Percentiles rank a stretch among this genome's conserved stretches.
Evolutionary conservation across 192 early-diverging fungal species (phyloP).

Genomic region (Coemansia sp.): DNA sequence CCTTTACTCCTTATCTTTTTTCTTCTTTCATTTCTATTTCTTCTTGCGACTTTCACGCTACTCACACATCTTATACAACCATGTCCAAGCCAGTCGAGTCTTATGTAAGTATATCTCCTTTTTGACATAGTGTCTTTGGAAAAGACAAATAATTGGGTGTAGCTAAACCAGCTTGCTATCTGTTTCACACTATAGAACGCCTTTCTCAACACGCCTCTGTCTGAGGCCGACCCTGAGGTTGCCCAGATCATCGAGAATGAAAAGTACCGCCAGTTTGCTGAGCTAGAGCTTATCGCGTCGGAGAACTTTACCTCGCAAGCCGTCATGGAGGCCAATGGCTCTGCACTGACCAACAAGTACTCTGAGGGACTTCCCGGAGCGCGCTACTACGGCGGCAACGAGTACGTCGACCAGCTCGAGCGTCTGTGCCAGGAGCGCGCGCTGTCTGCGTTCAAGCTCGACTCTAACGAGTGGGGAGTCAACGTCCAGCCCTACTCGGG

Average conservation of each 20-base stretch:
- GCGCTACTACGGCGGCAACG: constrained; percentile 99
- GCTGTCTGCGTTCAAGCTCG: constrained; percentile 87
- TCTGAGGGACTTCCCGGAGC: constrained; percentile 96
- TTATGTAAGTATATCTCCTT: constrained; percentile 28
- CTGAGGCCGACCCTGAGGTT: constrained; percentile 91
- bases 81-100: constrained; percentile 48
- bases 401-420: constrained; percentile 95
- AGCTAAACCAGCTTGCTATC: background rate
- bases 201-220: constrained; percentile 84
- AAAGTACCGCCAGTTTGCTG: constrained; percentile 97
- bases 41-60: no score
- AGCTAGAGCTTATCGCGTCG: constrained; percentile 98
- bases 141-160: no score
- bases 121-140: background rate
- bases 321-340: constrained; percentile 99
- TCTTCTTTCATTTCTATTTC: background rate
- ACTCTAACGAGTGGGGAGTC: constrained; percentile 93
- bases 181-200: constrained; percentile 57
- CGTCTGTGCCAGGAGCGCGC: constrained; percentile 95
- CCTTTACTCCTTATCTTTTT: background rate
- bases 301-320: constrained; percentile 99
- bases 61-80: background rate
- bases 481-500: constrained; percentile 99
- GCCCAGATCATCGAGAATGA: constrained; percentile 94
- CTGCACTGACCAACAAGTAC: constrained; percentile 99